Evolutionary conservation across 305 asterid genomes (phyloP).

Genomic region (Fraxinus latifolia): DNA sequence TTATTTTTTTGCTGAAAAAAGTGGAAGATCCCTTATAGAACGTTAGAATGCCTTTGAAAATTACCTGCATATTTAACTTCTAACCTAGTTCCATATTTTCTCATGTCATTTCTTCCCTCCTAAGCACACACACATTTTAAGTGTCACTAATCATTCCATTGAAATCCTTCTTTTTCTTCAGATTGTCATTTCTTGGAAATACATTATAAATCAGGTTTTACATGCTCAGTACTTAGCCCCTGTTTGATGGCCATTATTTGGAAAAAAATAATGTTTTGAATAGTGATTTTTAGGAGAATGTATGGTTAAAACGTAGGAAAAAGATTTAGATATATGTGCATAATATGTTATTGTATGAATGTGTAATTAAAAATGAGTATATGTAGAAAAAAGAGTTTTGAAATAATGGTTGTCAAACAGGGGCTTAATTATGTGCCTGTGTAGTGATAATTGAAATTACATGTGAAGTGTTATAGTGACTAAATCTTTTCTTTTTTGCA

Average conservation of each 20-base stretch:
- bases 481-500: neutral
- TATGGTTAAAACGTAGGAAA: neutral
- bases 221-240: neutral
- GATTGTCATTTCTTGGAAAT: neutral
- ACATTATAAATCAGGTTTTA: neutral
- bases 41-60: neutral
- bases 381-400: too few species aligned
- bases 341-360: too few species aligned
- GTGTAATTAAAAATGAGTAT: too few species aligned
- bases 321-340: too few species aligned
- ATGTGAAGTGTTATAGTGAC: slow-evolving; percentile 1
- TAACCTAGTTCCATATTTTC: neutral
- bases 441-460: neutral
- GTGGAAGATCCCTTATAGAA: neutral
- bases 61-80: neutral
- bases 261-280: neutral
- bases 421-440: neutral
- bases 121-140: neutral
- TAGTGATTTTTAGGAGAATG: neutral
- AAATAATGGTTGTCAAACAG: neutral
- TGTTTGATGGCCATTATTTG: neutral
- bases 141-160: neutral
- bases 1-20: neutral
- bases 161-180: neutral
- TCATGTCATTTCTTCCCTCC: neutral